Percentiles rank a stretch among this genome's conserved stretches.
Evolutionary conservation across 2,329 filamentous ascomycete species (phyloP).

Genomic region (Beauveria asiatica): DNA sequence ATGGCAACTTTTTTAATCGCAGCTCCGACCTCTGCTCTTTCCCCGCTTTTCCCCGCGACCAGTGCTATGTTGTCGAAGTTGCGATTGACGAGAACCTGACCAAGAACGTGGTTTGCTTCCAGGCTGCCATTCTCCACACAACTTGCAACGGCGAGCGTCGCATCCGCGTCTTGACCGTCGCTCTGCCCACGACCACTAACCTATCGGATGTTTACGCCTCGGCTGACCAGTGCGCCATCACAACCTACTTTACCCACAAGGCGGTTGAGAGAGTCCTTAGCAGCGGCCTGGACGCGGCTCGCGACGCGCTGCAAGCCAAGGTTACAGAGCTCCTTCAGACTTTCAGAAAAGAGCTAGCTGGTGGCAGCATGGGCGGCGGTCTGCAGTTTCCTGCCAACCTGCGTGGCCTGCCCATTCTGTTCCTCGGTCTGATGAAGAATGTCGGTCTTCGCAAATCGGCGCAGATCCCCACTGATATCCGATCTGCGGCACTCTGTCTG

Average conservation of each 20-base stretch:
- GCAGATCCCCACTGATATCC: constrained; percentile 87
- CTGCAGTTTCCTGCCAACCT: constrained; percentile 92
- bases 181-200: constrained; percentile 84
- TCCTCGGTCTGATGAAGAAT: constrained; percentile 93
- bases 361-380: constrained; percentile 90
- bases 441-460: constrained; percentile 87
- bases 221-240: constrained; percentile 87
- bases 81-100: constrained; percentile 92
- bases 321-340: constrained; percentile 86
- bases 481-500: constrained; percentile 84
- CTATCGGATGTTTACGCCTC: constrained; percentile 89
- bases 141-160: constrained; percentile 95
- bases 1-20: constrained; percentile 98
- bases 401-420: constrained; percentile 77
- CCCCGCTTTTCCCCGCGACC: constrained; percentile 93
- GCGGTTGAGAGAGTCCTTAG: constrained; percentile 85
- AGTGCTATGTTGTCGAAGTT: constrained; percentile 96
- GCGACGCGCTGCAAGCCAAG: constrained; percentile 86
- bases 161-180: constrained; percentile 88
- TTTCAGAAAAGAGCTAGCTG: constrained; percentile 93
- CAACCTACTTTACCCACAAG: constrained; percentile 94
- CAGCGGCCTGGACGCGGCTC: constrained; percentile 78
- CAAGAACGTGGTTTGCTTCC: constrained; percentile 86
- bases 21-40: constrained; percentile 97
- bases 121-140: constrained; percentile 91